Conservation (phyloP, 345 rosid genomes). For the Pistacia atlantica region DNA sequence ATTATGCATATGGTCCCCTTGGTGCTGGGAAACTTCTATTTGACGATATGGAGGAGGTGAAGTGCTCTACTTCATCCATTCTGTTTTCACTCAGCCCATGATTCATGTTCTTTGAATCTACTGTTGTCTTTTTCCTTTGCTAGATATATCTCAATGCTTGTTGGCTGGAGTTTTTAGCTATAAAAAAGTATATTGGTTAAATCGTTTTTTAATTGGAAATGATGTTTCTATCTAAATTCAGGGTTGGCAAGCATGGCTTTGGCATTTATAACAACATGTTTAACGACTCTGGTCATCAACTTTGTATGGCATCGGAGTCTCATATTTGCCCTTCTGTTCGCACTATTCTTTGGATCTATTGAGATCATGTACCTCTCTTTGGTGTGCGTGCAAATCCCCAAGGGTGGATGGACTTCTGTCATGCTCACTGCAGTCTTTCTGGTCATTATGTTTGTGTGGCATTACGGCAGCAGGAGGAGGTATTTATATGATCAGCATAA, state of each 20-base stretch:
- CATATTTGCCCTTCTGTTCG: slow-evolving; percentile 48
- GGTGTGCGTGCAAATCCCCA: slow-evolving; percentile 56
- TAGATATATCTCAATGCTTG: neutral
- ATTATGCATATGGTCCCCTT: neutral
- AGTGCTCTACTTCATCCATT: neutral
- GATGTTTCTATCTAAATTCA: slow-evolving; percentile 38
- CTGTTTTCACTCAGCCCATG: neutral
- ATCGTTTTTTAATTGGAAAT: slow-evolving; percentile 3
- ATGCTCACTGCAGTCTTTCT: slow-evolving; percentile 55
- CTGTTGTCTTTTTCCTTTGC: neutral
- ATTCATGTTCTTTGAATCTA: neutral
- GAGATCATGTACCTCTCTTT: slow-evolving; percentile 74
- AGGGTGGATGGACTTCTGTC: slow-evolving; percentile 85
- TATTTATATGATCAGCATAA: slow-evolving; percentile 77
- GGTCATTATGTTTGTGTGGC: slow-evolving; percentile 73
- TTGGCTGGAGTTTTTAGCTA: neutral
- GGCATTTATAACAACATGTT: slow-evolving; percentile 68
- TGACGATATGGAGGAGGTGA: neutral
- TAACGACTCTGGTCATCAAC: slow-evolving; percentile 72
- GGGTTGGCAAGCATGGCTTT: slow-evolving; percentile 73
- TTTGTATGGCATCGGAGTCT: slow-evolving; percentile 66
- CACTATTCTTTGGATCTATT: slow-evolving; percentile 63
- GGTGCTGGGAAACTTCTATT: slow-evolving; percentile 1
- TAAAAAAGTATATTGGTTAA: neutral
- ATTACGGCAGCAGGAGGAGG: slow-evolving; percentile 78